phyloP scores from a whole-genome alignment of 2,329 filamentous ascomycete species.

The Apiospora koreana region DNA sequence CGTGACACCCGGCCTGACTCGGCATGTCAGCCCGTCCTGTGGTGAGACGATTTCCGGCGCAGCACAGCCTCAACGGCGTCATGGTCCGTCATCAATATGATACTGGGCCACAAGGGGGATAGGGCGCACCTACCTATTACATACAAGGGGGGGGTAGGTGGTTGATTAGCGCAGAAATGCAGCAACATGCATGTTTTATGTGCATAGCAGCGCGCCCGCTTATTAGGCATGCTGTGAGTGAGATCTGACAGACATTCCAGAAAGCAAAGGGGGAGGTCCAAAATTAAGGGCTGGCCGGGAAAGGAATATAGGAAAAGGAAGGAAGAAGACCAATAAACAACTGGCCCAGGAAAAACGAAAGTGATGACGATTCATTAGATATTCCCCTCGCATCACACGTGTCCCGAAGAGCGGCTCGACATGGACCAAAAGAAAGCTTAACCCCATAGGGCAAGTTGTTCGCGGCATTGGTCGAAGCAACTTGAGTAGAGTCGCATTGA shows the following conservation, averaged over 20 bases:
- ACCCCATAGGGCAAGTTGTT: not conserved
- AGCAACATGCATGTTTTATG: not conserved
- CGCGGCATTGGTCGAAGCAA: not conserved
- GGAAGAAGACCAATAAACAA: not conserved
- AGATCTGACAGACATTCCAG: not conserved
- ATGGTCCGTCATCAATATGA: slow-evolving; percentile 1
- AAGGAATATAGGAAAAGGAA: not conserved
- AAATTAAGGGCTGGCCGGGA: not conserved
- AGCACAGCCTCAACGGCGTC: slow-evolving; percentile 7
- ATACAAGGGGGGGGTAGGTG: not conserved
- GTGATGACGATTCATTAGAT: slow-evolving; percentile 6
- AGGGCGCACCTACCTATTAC: not conserved
- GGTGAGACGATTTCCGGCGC: slow-evolving; percentile 2
- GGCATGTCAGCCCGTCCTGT: not conserved
- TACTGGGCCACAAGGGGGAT: not conserved
- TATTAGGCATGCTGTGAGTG: not conserved
- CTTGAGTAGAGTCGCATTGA: not conserved
- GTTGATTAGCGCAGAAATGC: not conserved
- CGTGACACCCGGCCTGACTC: slow-evolving; percentile 1
- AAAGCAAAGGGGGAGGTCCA: not conserved
- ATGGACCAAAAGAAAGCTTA: not conserved
- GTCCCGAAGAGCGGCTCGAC: not conserved
- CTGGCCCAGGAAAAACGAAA: not conserved
- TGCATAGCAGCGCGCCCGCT: no score
- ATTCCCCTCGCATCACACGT: not conserved